Percentiles rank a stretch among this genome's conserved stretches.
Evolutionary conservation across 805 yeast species (phyloP).

Genomic region (Ogataea populi-albae): DNA sequence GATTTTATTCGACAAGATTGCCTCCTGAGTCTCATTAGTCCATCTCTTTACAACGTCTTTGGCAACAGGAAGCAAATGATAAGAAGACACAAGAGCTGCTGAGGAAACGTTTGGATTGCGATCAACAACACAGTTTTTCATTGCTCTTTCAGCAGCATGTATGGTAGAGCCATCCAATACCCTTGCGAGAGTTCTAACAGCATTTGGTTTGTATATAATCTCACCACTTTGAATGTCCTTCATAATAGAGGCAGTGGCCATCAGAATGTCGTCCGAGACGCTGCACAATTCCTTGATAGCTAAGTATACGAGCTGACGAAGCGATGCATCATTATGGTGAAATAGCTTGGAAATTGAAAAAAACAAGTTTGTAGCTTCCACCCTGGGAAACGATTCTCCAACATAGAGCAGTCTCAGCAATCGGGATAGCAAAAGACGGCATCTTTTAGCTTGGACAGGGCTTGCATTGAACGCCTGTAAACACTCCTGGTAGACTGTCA

Average conservation of each 20-base stretch:
- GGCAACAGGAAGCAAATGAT: constrained; percentile 85
- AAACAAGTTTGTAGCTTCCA: constrained; percentile 88
- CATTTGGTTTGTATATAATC: constrained; percentile 84
- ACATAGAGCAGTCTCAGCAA: constrained; percentile 75
- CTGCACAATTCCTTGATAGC: constrained; percentile 89
- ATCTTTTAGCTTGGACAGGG: constrained; percentile 83
- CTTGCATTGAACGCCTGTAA: constrained; percentile 87
- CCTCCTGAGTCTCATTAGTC: constrained; percentile 91
- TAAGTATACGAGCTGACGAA: constrained; percentile 90
- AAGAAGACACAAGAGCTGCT: constrained; percentile 91
- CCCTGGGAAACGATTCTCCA: constrained; percentile 84
- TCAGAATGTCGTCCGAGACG: constrained; percentile 85
- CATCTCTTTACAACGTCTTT: constrained; percentile 91
- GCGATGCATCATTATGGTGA: constrained; percentile 82
- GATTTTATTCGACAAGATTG: constrained; percentile 63
- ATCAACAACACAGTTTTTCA: constrained; percentile 91
- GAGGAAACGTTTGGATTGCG: constrained; percentile 82
- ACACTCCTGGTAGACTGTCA: constrained; percentile 97
- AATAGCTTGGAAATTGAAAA: constrained; percentile 92
- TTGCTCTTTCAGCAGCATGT: constrained; percentile 86
- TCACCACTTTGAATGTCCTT: constrained; percentile 94
- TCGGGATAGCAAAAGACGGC: constrained; percentile 79
- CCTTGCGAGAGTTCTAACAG: constrained; percentile 85
- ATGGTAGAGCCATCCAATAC: constrained; percentile 90
- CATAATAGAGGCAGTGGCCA: constrained; percentile 98